Evolutionary conservation across 2,329 filamentous ascomycete genomes (phyloP), one percentile per base, ranked within the genome.

Genomic region (Cercospora sp.): DNA sequence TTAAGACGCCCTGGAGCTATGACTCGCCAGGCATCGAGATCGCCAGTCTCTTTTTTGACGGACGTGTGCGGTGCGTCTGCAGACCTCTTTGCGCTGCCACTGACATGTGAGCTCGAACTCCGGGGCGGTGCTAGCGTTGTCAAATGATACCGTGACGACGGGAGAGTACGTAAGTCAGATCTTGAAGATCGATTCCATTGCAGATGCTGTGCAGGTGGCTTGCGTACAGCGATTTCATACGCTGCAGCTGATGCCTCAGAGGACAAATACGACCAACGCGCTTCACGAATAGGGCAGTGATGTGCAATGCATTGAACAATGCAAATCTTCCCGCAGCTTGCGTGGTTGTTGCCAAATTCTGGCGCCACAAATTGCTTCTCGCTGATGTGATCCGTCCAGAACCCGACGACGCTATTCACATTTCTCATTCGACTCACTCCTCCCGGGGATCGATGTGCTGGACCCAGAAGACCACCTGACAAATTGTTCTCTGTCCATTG

Each of bases 61-160:
- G 30, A 59, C 28, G 18, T 36, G 30, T 33, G 31, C 55, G 8
- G 28, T 59, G 55, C 18, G n/a, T 16, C 55, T 36, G 30, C 28
- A 59, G 55, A 36, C 30, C 9, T 36, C 55, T 59, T 59, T n/a
- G 55, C 55, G n/a, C 48, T 28, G 7, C 36, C 36, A 42, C 48
- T 48, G 45, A 48, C 53, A 57, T 28, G 53, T 28, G 23, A 16
- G 53, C 28, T 31, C 9, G 7, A 18, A 57, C 53, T 31, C 55
- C 28, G 55, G 55, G 55, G 55, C 55, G 55, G 55, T 59, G 55
- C 55, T 59, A 36, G 55, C 55, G 55, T 20, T 59, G 55, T n/a
- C n/a, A n/a, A 36, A 55, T n/a, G 26, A 30, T 26, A 55, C 23
- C 48, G 48, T 23, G 55, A 59, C 18, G 30, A 59, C n/a, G 55